Percentiles rank a stretch among this genome's conserved stretches.
phyloP scores from a whole-genome alignment of 345 rosid genomes.

The Arabidopsis suecica region DNA sequence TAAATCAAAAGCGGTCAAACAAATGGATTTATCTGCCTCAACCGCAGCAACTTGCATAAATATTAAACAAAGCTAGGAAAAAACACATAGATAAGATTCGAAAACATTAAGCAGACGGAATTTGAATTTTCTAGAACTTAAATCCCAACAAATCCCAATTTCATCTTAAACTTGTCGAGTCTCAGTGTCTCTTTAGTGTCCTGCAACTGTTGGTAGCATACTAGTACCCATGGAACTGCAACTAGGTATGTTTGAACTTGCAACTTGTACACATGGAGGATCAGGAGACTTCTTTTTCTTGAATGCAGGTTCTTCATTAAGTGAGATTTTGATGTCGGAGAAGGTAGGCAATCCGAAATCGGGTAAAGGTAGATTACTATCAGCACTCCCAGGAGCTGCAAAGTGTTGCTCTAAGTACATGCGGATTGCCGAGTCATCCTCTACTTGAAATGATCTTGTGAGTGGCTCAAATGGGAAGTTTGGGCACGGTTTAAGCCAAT shows the following conservation, averaged over 20 bases:
- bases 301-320: constrained; percentile 28
- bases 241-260: constrained; percentile 40
- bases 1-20: too few relatives aligned
- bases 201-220: constrained; percentile 28
- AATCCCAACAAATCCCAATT: too few relatives aligned
- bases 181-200: constrained; percentile 15
- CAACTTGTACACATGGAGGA: constrained; percentile 30
- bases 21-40: too few relatives aligned
- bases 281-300: constrained; percentile 29
- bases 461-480: constrained; percentile 61
- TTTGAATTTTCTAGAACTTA: too few relatives aligned
- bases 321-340: constrained; percentile 44
- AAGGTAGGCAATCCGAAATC: constrained; percentile 49
- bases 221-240: constrained; percentile 24
- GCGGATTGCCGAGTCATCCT: constrained; percentile 48
- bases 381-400: constrained; percentile 31
- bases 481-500: constrained; percentile 56
- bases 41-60: too few relatives aligned
- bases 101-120: too few relatives aligned
- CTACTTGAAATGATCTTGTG: constrained; percentile 44
- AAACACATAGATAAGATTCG: too few relatives aligned
- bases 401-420: constrained; percentile 50
- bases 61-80: too few relatives aligned
- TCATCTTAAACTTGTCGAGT: background rate
- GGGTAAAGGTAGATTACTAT: constrained; percentile 40